Evolutionary conservation across 2,329 filamentous ascomycete species (phyloP), one percentile per base, ranked within the genome.

Genomic region (Trichophyton benhamiae): DNA sequence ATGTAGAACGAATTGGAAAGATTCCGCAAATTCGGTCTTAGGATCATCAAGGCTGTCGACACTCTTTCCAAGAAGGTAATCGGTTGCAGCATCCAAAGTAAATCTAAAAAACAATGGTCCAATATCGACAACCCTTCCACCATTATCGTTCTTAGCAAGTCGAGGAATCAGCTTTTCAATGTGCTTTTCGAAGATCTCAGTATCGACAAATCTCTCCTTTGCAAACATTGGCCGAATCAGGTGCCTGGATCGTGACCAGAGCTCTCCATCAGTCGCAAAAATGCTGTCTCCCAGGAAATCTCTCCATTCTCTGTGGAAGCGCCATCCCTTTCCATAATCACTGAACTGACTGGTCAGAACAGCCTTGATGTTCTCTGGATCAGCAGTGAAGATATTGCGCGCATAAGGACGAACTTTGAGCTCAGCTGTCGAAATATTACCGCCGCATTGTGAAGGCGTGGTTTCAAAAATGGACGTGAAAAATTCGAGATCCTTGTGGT

Each of bases 331-430:
- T 65, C 91, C 91, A 70, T 86, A 96, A 69, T 95, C 88, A 46
- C 76, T 75, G 70, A 96, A 96, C 70, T 96, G 89, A 0, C 87
- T 87, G 0, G 91, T 88, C n/a, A 96, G 79, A 22, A 96, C 81
- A 4, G 91, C 89, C 73, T 96, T 95, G 77, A 95, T 87, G 70
- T 96, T 96, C 69, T 95, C 89, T 0, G 88, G 87, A 66, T 96
- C 90, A 3, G 83, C 82, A 0, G 91, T 96, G 69, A 94, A 80
- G 63, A 95, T 72, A 22, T 87, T 72, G n/a, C 88, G 83, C 57
- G 76, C 71, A 8, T 57, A 63, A 15, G 46, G 65, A 20, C 30
- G 48, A 13, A 64, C 62, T 1, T 78, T 78, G 9, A 76, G 72
- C 73, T 92, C 88, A 44, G 80, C 75, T 0, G 88, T 92, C 67